Evolutionary conservation across 495 filamentous ascomycete species (phyloP), one percentile per base, ranked within the genome.

Genomic region (Staphylotrichum tortipilum): DNA sequence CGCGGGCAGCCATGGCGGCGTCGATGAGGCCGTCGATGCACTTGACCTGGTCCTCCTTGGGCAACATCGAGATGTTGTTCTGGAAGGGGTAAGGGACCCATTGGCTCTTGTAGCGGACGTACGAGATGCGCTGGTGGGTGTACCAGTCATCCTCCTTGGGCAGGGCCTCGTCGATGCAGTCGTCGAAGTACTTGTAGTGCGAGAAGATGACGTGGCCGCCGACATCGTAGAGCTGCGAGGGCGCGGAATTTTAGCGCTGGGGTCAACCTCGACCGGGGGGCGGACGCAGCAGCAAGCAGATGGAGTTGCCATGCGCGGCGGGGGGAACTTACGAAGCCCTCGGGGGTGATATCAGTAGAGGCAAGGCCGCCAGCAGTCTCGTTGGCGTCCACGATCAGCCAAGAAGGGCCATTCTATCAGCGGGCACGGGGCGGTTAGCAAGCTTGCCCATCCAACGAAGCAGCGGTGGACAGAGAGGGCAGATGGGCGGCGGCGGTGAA

Each of bases 101-200:
- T 63, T 86, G 76, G 48, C 75, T 72, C 82, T 95, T 89, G 84
- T 88, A 95, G 60, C 92, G 91, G 56, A 98, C 91, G 69, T 97
- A 98, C 50, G 92, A 98, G 70, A 98, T 89, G 70, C 92, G 90
- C 73, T 98, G 85, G 76, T 98, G 92, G 47, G 81, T 88, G 69
- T 88, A 95, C 92, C 92, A 98, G 75, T 98, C 94, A 43, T 86
- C 81, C 43, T 85, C 78, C 68, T 89, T 87, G 55, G 92, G 94
- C 37, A 98, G 81, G 48, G 92, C 92, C 75, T 98, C 90, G 63
- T 95, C 76, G 66, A 98, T 86, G 75, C 88, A 94, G 74, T 98
- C 94, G 72, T 98, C 92, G 68, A 98, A 98, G 82, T 98, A 98
- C 73, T 95, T 95, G 82, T 97, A 98, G 79, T 98, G 92, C 53